phyloP scores from a whole-genome alignment of 2,329 filamentous ascomycete species.

The Diaporthe velutina region DNA sequence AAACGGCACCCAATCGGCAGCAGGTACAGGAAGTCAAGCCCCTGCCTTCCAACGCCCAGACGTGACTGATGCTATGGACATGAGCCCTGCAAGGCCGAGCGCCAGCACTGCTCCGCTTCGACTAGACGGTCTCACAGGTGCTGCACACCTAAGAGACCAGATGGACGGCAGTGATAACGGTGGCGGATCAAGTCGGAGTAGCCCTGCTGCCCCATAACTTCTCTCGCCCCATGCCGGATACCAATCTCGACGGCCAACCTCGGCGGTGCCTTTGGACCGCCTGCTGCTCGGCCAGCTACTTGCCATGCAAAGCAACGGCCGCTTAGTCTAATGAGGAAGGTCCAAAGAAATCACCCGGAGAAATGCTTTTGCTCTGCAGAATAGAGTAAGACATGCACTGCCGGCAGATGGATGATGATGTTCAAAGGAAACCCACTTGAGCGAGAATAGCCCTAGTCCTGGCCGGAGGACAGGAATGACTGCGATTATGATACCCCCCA shows the following conservation, averaged over 20 bases:
- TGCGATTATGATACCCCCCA: conserved; percentile 28
- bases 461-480: conserved; percentile 10
- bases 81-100: conserved; percentile 16
- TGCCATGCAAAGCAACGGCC: not conserved
- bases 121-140: conserved; percentile 19
- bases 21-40: not conserved
- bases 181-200: conserved; percentile 35
- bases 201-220: conserved; percentile 26
- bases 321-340: not conserved
- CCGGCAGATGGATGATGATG: conserved; percentile 6
- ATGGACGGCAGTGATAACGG: conserved; percentile 27
- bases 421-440: conserved; percentile 5
- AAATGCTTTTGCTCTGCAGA: not conserved
- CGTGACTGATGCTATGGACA: conserved; percentile 35
- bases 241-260: not conserved
- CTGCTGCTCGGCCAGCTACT: not conserved
- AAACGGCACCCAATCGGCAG: conserved; percentile 25
- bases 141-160: conserved; percentile 1
- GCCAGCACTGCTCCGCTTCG: conserved; percentile 37
- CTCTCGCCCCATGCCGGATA: not conserved
- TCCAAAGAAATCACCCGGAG: not conserved
- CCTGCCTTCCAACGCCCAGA: conserved; percentile 26
- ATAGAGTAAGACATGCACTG: not conserved
- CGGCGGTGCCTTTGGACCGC: not conserved
- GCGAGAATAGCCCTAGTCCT: not conserved